Evolutionary conservation across 2,329 filamentous ascomycete genomes (phyloP), one percentile per base, ranked within the genome.

Genomic region (Exserohilum turcica): DNA sequence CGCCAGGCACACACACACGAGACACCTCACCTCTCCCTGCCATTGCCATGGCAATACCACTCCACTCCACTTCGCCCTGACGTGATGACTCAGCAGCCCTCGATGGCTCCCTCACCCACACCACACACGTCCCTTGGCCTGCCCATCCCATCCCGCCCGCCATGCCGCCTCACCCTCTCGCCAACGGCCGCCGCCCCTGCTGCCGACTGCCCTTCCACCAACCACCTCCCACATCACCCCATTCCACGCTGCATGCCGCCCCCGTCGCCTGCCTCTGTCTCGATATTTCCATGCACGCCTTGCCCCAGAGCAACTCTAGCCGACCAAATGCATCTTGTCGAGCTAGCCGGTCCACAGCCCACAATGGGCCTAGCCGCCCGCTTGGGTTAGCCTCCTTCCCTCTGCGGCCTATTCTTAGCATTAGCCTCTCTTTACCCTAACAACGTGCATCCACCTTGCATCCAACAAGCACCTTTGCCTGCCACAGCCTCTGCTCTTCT

Each of bases 391-490:
- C 33, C 47, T 21, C 49, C 27, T 48, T 43, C 29, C 13, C 39
- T 24, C 21, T 10, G 15, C 18, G 16, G n/a, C 47, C 66, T 72
- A 71, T 68, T 67, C 62, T 65, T 72, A 71, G 68, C 61, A 54
- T 69, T 68, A 64, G 60, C 60, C 62, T 69, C 64, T 39, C 35
- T 48, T 35, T 57, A 43, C 42, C 42, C 42, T 43, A 43, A 33
- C 29, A 33, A 33, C 29, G 24, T 35, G 43, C 47, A 38, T 33
- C 51, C 38, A 47, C 32, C 38, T 28, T 40, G 38, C 38, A 16
- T 21, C 38, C 38, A 40, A 8, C 38, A 40, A 43, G 44, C 50
- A 43, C 33, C 49, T 35, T 38, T 36, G 49, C 31, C 31, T 32
- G 36, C 31, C 44, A 18, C 37, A 28, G 18, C 48, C 32, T 42